Evolutionary conservation across 805 yeast genomes (phyloP), one percentile per base, ranked within the genome.

Genomic region (Cyberlindnera petersonii): DNA sequence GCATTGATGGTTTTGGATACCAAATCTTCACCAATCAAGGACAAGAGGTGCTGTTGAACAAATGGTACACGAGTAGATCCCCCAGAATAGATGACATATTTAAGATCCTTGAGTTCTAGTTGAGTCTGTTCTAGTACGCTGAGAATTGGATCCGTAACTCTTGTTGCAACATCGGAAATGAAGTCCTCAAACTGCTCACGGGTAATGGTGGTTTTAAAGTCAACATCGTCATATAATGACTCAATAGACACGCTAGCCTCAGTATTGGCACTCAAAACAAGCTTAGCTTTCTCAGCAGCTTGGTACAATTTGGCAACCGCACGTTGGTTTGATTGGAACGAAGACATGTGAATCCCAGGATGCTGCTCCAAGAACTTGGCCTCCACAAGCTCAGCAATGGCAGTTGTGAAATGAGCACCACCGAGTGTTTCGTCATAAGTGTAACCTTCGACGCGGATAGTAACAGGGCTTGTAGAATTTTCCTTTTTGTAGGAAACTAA

Each of bases 31-130:
- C 82, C 86, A 29, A 81, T 64, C 31, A 78, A 65, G 2, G 72
- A 57, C 2, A 58, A 45, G 42, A 86, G 64, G 37, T 72, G 74
- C 40, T 75, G 71, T 61, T 87, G 93, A 33, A 93, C 83, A 53
- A 84, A 72, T 13, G 98, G 98, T 22, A 87, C 85, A 59, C 98
- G 77, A 6, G 91, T 78, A 0, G 95, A 77, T 1, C 98, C 98
- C 47, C 98, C 98, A 30, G 85, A 75, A 39, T 89, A 69, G 40
- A 93, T 79, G 4, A 93, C 77, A 2, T 95, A 81, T 24, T 67
- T 61, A 3, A 85, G 42, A 24, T 77, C 69, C 3, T 59, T 56
- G 17, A 68, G 41, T 2, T 54, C 38, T 8, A 63, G 33, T 0
- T 53, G 47, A 3, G 61, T 32, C 2, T 57, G 49, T 2, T 58